Evolutionary conservation across 768 basidiomycete genomes (phyloP).

Genomic region (Panus rudis): DNA sequence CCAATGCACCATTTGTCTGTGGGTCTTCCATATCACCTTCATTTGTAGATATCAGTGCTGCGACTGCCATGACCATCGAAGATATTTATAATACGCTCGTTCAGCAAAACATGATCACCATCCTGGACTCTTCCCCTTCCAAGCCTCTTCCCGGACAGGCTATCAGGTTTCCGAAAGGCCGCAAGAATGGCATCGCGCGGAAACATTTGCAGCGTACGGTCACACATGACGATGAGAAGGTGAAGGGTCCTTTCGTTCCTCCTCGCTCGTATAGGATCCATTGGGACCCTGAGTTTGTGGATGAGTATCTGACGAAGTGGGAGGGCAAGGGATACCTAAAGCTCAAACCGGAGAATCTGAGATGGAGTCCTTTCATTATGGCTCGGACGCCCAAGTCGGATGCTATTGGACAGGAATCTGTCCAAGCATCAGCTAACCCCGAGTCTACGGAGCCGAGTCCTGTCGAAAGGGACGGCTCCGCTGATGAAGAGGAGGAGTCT

Average conservation of each 20-base stretch:
- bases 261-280: constrained; percentile 67
- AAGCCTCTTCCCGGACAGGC: constrained; percentile 72
- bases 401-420: no score
- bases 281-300: constrained; percentile 65
- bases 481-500: not conserved
- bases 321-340: constrained; percentile 72
- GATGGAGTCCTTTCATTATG: constrained; percentile 91
- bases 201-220: constrained; percentile 50
- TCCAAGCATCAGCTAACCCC: not conserved
- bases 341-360: constrained; percentile 76
- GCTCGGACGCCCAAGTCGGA: constrained; percentile 35
- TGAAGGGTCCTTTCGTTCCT: constrained; percentile 50
- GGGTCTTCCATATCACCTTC: constrained; percentile 8
- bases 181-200: constrained; percentile 57
- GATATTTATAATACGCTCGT: constrained; percentile 74
- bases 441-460: not conserved
- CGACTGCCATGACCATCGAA: constrained; percentile 87
- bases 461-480: constrained; percentile 8
- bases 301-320: constrained; percentile 60
- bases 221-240: constrained; percentile 42
- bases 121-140: constrained; percentile 41
- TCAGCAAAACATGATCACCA: constrained; percentile 68
- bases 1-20: not conserved
- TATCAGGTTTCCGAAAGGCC: constrained; percentile 65
- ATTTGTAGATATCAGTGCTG: constrained; percentile 65